These are phyloP conservation scores for Shiraia bambusicola DNA, from an alignment of 2,329 filamentous ascomycete genomes.

Conservation along the genomic window DNA sequence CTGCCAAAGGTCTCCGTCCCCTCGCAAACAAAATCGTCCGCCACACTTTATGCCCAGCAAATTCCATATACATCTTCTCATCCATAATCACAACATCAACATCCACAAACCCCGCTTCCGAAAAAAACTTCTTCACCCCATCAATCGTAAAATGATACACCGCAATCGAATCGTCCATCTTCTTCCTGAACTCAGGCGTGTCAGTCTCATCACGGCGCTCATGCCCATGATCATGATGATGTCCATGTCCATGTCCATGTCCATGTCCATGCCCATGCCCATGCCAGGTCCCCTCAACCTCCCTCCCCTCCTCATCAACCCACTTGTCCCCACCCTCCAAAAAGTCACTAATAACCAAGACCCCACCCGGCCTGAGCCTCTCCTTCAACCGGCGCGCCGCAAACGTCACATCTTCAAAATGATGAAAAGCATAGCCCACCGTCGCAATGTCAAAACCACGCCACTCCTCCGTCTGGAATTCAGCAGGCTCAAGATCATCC, in stretches of 20 bases:
- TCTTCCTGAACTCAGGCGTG: slow-evolving; percentile 13
- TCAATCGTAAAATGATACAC: slow-evolving; percentile 67
- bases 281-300: slow-evolving; percentile 25
- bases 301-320: slow-evolving; percentile 29
- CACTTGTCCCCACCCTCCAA: slow-evolving; percentile 53
- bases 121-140: slow-evolving; percentile 62
- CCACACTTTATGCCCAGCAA: slow-evolving; percentile 42
- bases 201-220: slow-evolving; percentile 12
- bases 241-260: slow-evolving; percentile 23
- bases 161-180: slow-evolving; percentile 57
- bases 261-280: slow-evolving; percentile 23
- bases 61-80: slow-evolving; percentile 52
- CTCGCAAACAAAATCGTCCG: slow-evolving; percentile 55
- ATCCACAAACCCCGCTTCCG: slow-evolving; percentile 59
- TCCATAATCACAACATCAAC: slow-evolving; percentile 61
- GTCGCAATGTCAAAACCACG: slow-evolving; percentile 47
- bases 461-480: slow-evolving; percentile 34
- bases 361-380: slow-evolving; percentile 65
- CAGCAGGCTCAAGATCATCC: slow-evolving; percentile 16
- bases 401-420: slow-evolving; percentile 60
- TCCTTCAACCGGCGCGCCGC: slow-evolving; percentile 61
- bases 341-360: slow-evolving; percentile 69
- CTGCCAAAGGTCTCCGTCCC: slow-evolving; percentile 46
- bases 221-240: slow-evolving; percentile 9
- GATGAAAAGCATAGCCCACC: slow-evolving; percentile 50